Evolutionary conservation across 2,329 filamentous ascomycete genomes (phyloP), one percentile per base, ranked within the genome.

Genomic region (Calonectria naviculata): DNA sequence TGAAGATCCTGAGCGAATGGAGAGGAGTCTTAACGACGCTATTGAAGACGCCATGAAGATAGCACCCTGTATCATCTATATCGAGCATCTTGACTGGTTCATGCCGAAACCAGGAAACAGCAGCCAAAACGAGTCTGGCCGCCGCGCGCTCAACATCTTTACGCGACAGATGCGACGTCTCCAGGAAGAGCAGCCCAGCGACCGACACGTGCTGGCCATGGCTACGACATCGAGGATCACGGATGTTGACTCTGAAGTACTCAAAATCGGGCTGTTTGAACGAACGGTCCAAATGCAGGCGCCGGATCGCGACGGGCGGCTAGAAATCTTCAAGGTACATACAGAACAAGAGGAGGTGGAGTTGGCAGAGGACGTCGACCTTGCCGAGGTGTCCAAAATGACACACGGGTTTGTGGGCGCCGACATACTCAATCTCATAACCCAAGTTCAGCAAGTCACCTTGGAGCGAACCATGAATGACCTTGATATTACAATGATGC

Each of bases 361-460:
- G 0, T 81, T 97, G 9, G 87, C 90, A 1, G 87, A 89, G 4
- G 91, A 95, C 71, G 89, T 98, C 24, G 90, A 97, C 79, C 93
- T 96, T 75, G 84, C 85, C 29, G 85, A 89, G 19, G 86, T 99
- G 4, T 95, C 96, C 7, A 95, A 94, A 78, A 88, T 92, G 76
- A 98, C 96, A 0, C 94, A 97, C 7, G 97, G 97, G 1, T 99
- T 97, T 76, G 96, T 99, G 0, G 96, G 95, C 13, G 94, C 94
- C 7, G 97, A 99, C 85, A 85, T 99, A 5, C 91, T 93, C 73
- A 93, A 86, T 70, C 84, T 92, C n/a, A 84, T 89, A 56, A 84
- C 83, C 2, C 76, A 83, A 1, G 89, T 88, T 4, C 81, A 84
- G 26, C 80, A 86, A 52, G 77, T 78, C 19, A 78, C 84, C 8